A percentile compares a stretch with the other conserved stretches of the same genome.
These are phyloP conservation scores for Ganoderma lingzhi DNA, from an alignment of 1,284 basidiomycete species.

Conservation along the genomic window DNA sequence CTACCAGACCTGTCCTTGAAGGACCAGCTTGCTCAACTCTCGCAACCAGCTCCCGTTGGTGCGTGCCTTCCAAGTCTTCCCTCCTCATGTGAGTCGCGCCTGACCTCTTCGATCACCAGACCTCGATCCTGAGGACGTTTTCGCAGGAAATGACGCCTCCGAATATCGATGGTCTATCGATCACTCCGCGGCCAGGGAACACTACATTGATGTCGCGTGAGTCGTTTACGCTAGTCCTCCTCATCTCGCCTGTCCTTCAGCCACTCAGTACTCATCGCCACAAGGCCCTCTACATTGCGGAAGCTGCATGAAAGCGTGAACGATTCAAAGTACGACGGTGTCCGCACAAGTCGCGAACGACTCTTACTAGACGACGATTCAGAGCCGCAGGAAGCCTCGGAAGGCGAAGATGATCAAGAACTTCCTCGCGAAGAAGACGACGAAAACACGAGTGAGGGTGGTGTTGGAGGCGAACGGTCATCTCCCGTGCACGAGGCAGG, in stretches of 20 bases:
- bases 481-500: slow-evolving; percentile 40
- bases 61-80: slow-evolving; percentile 34
- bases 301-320: slow-evolving; percentile 66
- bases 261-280: slow-evolving; percentile 1
- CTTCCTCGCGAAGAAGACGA: slow-evolving; percentile 7
- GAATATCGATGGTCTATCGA: slow-evolving; percentile 35
- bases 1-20: slow-evolving; percentile 70
- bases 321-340: slow-evolving; percentile 81
- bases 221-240: slow-evolving; percentile 34
- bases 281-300: slow-evolving; percentile 74
- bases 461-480: slow-evolving; percentile 38
- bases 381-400: slow-evolving; percentile 43
- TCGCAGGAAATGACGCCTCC: slow-evolving; percentile 31
- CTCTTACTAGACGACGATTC: slow-evolving; percentile 55
- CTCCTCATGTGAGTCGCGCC: slow-evolving; percentile 25
- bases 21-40: slow-evolving; percentile 83
- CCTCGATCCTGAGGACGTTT: slow-evolving; percentile 79
- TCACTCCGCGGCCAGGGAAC: slow-evolving; percentile 62
- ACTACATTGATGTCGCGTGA: slow-evolving; percentile 88
- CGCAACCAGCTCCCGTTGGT: slow-evolving; percentile 76
- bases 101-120: slow-evolving; percentile 54
- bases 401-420: slow-evolving; percentile 35
- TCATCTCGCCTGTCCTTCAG: not conserved
- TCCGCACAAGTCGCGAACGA: slow-evolving; percentile 67
- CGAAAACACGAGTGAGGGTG: slow-evolving; percentile 17